Evolutionary conservation across 129 eudicot genomes (phyloP).

Genomic region (Saposhnikovia divaricata): DNA sequence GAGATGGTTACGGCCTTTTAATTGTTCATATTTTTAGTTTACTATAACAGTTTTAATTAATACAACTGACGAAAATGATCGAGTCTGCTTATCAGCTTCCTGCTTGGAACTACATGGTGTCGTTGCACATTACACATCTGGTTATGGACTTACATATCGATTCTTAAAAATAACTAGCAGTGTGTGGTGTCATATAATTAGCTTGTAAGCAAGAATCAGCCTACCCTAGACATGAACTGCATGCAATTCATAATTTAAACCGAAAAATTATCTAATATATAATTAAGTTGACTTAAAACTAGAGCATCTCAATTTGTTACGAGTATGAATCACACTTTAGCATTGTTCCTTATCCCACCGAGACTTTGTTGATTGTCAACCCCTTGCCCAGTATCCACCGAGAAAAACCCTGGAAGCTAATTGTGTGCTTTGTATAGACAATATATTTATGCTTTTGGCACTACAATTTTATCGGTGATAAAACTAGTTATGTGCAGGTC

Average conservation of each 20-base stretch:
- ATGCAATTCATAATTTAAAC: neutral
- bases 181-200: neutral
- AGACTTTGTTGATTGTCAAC: slow-evolving; percentile 10
- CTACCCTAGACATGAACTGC: neutral
- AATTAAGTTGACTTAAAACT: neutral
- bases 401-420: neutral
- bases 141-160: too few species aligned
- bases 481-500: neutral
- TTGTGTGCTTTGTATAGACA: neutral
- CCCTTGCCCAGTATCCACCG: neutral
- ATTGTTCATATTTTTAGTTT: neutral
- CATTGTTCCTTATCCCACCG: neutral
- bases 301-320: neutral
- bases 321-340: slow-evolving; percentile 3
- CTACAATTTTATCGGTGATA: neutral
- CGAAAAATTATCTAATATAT: neutral
- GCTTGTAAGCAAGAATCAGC: neutral
- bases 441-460: slow-evolving; percentile 2
- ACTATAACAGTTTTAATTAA: too few species aligned
- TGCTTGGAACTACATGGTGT: neutral
- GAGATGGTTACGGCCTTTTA: neutral
- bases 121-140: too few species aligned
- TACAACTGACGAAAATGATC: too few species aligned
- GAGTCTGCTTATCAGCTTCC: too few species aligned
- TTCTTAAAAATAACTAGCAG: too few species aligned